Percentiles rank a stretch among this genome's conserved stretches.
These are phyloP conservation scores for Pythium dissotocum DNA, from an alignment of 352 stramenopile genomes.

Conservation along the genomic window DNA sequence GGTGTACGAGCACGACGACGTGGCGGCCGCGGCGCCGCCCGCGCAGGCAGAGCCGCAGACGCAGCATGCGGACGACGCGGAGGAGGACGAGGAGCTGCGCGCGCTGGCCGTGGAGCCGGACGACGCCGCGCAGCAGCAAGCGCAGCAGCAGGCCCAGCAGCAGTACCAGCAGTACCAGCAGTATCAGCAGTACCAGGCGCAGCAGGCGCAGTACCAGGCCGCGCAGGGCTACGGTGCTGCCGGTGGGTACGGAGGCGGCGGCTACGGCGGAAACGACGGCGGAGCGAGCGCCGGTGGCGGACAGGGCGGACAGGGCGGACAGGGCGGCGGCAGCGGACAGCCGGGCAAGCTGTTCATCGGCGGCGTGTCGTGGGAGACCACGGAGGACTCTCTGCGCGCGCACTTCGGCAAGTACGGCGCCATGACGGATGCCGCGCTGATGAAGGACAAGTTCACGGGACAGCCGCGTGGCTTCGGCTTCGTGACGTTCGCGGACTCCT, in stretches of 20 bases:
- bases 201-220: slow-evolving; percentile 38
- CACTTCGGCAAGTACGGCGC: slow-evolving; percentile 90
- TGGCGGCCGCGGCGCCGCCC: slow-evolving; percentile 28
- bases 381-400: slow-evolving; percentile 86
- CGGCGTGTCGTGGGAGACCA: slow-evolving; percentile 92
- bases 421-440: slow-evolving; percentile 87
- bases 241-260: slow-evolving; percentile 25
- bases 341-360: slow-evolving; percentile 91
- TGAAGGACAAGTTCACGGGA: slow-evolving; percentile 94
- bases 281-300: slow-evolving; percentile 1
- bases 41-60: slow-evolving; percentile 15
- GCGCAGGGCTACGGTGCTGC: slow-evolving; percentile 32
- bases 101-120: slow-evolving; percentile 65
- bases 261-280: not conserved
- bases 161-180: slow-evolving; percentile 47
- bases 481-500: slow-evolving; percentile 90
- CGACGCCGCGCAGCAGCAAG: slow-evolving; percentile 31
- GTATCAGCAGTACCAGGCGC: slow-evolving; percentile 31
- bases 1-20: slow-evolving; percentile 78
- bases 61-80: slow-evolving; percentile 26
- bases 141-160: slow-evolving; percentile 19
- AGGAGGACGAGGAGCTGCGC: slow-evolving; percentile 75
- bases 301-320: not conserved
- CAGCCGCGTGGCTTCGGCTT: slow-evolving; percentile 93
- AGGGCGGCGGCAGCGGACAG: slow-evolving; percentile 22